phyloP scores from a whole-genome alignment of 2,329 filamentous ascomycete genomes.

The Aspergillus quadricinctus region DNA sequence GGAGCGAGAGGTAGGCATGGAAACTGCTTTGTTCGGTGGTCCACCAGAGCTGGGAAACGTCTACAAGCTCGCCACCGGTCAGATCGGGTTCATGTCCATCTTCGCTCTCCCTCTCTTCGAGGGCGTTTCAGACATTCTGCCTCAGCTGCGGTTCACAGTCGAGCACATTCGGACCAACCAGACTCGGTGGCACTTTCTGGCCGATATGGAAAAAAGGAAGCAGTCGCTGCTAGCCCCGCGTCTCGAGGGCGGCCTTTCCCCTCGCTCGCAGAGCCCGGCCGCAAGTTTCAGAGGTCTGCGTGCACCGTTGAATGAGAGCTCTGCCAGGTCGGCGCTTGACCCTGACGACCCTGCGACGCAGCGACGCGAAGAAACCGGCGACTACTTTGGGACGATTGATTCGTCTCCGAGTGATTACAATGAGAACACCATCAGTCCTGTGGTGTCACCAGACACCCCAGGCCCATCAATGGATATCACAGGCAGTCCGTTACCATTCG shows the following conservation, averaged over 20 bases:
- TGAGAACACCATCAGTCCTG: constrained; percentile 31
- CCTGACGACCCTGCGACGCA: constrained; percentile 1
- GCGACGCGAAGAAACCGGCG: constrained; percentile 3
- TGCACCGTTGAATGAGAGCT: constrained; percentile 8
- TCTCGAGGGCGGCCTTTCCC: constrained; percentile 25
- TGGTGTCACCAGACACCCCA: constrained; percentile 32
- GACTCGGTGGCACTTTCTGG: constrained; percentile 55
- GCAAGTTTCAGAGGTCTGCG: constrained; percentile 8
- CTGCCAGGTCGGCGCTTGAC: constrained; percentile 9
- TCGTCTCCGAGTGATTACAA: constrained; percentile 20
- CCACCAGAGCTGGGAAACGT: constrained; percentile 78
- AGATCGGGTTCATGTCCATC: constrained; percentile 94
- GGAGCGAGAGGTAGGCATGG: constrained; percentile 82
- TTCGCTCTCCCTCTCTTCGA: constrained; percentile 92
- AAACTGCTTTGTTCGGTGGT: constrained; percentile 75
- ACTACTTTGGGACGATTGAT: constrained; percentile 16
- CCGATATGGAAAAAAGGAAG: constrained; percentile 28
- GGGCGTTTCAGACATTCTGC: constrained; percentile 79
- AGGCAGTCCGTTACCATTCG: constrained; percentile 16
- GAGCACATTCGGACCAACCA: constrained; percentile 77
- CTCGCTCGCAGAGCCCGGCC: constrained; percentile 33
- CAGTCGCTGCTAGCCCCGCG: constrained; percentile 18
- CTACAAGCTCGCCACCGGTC: constrained; percentile 76
- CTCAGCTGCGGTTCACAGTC: constrained; percentile 77
- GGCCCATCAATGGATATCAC: constrained; percentile 35